These are phyloP conservation scores for Xerocomus amazonicus DNA, from an alignment of 1,284 basidiomycete species.

Conservation along the genomic window DNA sequence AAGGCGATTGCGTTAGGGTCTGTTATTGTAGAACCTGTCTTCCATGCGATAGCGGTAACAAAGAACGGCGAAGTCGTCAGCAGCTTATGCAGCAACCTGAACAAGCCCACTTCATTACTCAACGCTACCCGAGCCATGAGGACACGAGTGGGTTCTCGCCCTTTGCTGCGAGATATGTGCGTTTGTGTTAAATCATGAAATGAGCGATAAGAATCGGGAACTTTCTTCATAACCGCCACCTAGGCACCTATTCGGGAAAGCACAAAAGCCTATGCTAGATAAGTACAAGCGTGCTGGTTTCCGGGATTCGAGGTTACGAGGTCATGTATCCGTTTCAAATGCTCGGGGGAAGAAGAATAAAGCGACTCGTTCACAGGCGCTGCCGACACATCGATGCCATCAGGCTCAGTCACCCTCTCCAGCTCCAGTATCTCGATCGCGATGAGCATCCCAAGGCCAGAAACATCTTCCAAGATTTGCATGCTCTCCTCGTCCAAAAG, in stretches of 20 bases:
- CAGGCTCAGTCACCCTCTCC: slow-evolving; percentile 63
- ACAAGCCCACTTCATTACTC: slow-evolving; percentile 52
- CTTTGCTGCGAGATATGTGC: slow-evolving; percentile 45
- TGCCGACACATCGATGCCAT: slow-evolving; percentile 49
- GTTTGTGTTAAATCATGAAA: slow-evolving; percentile 57
- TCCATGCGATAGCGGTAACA: slow-evolving; percentile 68
- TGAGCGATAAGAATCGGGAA: slow-evolving; percentile 49
- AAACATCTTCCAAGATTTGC: slow-evolving; percentile 63
- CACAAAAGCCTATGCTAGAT: slow-evolving; percentile 77
- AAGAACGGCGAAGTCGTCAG: slow-evolving; percentile 69
- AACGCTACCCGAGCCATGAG: slow-evolving; percentile 56
- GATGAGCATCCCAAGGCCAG: slow-evolving; percentile 72
- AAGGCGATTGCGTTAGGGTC: slow-evolving; percentile 81
- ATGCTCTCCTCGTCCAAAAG: slow-evolving; percentile 71
- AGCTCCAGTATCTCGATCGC: slow-evolving; percentile 79
- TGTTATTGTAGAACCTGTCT: slow-evolving; percentile 61
- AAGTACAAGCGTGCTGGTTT: slow-evolving; percentile 63
- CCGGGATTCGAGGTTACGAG: slow-evolving; percentile 55
- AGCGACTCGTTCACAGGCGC: slow-evolving; percentile 44
- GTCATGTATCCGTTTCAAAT: slow-evolving; percentile 59
- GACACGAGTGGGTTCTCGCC: slow-evolving; percentile 48
- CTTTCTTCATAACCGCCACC: slow-evolving; percentile 43
- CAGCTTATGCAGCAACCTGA: slow-evolving; percentile 51
- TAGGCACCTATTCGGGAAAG: slow-evolving; percentile 56
- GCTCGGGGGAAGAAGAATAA: slow-evolving; percentile 55